Base-by-base conservation (phyloP, 306 rosid genomes). In the Trifolium fragiferum region DNA sequence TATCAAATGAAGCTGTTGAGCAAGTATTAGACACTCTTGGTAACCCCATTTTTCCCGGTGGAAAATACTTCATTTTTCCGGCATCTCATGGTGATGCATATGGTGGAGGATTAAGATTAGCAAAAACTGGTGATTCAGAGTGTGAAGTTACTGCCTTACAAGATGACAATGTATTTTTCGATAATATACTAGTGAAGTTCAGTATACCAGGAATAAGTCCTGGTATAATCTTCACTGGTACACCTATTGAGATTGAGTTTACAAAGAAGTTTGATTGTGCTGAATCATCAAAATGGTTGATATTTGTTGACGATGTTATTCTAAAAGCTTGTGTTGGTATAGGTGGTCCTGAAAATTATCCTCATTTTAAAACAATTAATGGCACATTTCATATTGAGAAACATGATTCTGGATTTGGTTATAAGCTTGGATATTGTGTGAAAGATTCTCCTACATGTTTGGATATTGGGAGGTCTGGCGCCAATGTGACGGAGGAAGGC, bases 371-470 rank as follows among this genome's bases (percentile, higher is more conserved):
- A 41, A 38, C 16, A 21, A 0, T 54, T 7, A 10, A 3, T 3
- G 76, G 76, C 0, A 72, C 10, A 1, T 72, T 72, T 58, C 4
- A 15, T 19, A 72, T 72, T 72, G n/a, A 72, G n/a, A 72, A 53
- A 33, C 55, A 32, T 18, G 13, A 7, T 35, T 12, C 11, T 23
- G 40, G 68, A 21, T 13, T 11, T 33, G 63, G 55, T 32, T 70
- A 70, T n/a, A 51, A 13, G 12, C 75, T 70, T 70, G 35, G 30
- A 55, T 79, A 64, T 27, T 79, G 82, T 44, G 51, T 58, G 8
- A 0, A 19, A 1, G 69, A 47, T 0, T 27, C 82, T 0, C 3
- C 66, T 0, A 11, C 21, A 71, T 78, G 78, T 72, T 53, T 54
- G 49, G 73, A 72, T 30, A 54, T 78, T 72, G 82, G 78, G 3